Evolutionary conservation across 2,329 filamentous ascomycete species (phyloP).

Genomic region (Neoarthrinium moseri): DNA sequence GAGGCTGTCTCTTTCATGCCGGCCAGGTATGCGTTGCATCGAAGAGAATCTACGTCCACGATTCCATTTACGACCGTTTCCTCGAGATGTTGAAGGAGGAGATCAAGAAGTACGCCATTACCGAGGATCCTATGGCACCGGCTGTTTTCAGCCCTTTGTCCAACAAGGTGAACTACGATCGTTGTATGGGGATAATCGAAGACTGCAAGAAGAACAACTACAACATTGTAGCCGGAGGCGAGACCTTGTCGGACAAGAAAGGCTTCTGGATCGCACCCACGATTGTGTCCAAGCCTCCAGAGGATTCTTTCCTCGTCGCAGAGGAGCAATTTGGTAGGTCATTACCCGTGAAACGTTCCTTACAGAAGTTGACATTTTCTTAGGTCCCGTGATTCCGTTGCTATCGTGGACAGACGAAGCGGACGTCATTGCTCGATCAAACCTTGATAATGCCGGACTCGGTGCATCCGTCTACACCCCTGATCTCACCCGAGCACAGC

Average conservation of each 20-base stretch:
- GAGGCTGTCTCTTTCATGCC: slow-evolving; percentile 49
- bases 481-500: slow-evolving; percentile 48
- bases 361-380: no score
- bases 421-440: slow-evolving; percentile 62
- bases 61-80: slow-evolving; percentile 57
- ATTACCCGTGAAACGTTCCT: no score
- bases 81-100: slow-evolving; percentile 38
- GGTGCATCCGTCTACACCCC: slow-evolving; percentile 67
- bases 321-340: slow-evolving; percentile 60
- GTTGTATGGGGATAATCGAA: slow-evolving; percentile 53
- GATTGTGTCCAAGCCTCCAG: slow-evolving; percentile 56
- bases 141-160: slow-evolving; percentile 58
- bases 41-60: slow-evolving; percentile 62
- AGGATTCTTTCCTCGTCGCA: slow-evolving; percentile 51
- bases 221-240: slow-evolving; percentile 49
- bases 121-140: slow-evolving; percentile 25
- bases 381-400: no score
- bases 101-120: slow-evolving; percentile 42
- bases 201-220: slow-evolving; percentile 54
- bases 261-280: slow-evolving; percentile 61
- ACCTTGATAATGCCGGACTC: slow-evolving; percentile 87
- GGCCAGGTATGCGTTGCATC: slow-evolving; percentile 55
- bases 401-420: slow-evolving; percentile 60
- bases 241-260: slow-evolving; percentile 31
- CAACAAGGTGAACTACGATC: slow-evolving; percentile 64